Conservation (phyloP, 768 basidiomycete species). For the Tulasnella sp. region DNA sequence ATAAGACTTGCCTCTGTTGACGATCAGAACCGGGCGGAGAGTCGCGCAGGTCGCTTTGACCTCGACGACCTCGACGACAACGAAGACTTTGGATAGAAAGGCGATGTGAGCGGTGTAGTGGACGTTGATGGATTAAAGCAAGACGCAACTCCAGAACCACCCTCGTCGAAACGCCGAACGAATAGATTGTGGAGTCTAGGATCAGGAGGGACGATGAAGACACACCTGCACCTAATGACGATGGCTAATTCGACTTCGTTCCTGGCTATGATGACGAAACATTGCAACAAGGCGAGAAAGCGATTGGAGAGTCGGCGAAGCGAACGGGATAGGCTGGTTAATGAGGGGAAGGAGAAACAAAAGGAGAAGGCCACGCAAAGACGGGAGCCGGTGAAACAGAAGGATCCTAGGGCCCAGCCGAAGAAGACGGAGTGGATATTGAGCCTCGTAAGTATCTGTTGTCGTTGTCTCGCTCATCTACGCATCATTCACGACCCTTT, state of each 20-base stretch:
- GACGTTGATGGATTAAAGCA: constrained; percentile 8
- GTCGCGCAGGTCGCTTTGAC: neutral
- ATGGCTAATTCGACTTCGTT: neutral
- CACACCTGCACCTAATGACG: neutral
- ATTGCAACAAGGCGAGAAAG: too few relatives aligned
- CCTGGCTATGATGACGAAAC: neutral
- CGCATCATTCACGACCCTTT: neutral
- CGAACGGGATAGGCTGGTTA: neutral
- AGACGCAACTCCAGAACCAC: neutral
- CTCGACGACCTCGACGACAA: constrained; percentile 10
- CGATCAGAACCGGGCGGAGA: neutral
- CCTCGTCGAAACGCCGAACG: neutral
- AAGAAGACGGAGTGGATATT: neutral
- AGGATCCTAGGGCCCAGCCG: neutral
- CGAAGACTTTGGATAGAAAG: constrained; percentile 6
- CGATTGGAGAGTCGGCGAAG: neutral
- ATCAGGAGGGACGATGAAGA: neutral
- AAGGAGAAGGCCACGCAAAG: neutral
- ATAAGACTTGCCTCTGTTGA: constrained; percentile 1
- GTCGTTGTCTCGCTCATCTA: neutral
- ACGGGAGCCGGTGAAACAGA: neutral
- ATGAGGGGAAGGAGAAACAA: neutral
- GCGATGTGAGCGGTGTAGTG: constrained; percentile 1
- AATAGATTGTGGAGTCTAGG: neutral
- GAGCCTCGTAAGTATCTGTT: neutral